These are phyloP conservation scores for Sugiyamaella sp. DNA, from an alignment of 1,139 yeast species.

Conservation along the genomic window DNA sequence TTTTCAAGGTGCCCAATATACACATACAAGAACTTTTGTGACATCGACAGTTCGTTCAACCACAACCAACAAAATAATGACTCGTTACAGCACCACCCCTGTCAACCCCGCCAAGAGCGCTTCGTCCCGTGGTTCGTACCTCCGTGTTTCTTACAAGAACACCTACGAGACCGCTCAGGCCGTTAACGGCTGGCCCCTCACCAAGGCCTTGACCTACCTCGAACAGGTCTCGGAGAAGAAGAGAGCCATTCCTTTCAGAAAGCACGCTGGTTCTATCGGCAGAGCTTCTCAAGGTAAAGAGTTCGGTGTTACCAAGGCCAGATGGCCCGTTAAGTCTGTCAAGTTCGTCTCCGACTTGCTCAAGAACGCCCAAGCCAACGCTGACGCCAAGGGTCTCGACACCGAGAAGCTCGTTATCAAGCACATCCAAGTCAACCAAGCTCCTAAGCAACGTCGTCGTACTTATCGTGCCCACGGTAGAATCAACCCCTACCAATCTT, in stretches of 20 bases:
- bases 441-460: conserved; percentile 99
- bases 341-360: conserved; percentile 92
- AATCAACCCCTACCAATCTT: conserved; percentile 97
- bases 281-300: conserved; percentile 99
- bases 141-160: conserved; percentile 99
- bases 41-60: conserved; percentile 17
- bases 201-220: conserved; percentile 94
- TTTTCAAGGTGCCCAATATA: conserved; percentile 5
- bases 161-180: conserved; percentile 99
- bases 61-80: conserved; percentile 48
- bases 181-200: conserved; percentile 95
- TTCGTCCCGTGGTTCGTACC: conserved; percentile 98
- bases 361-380: conserved; percentile 98
- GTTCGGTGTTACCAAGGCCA: conserved; percentile 99
- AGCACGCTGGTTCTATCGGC: conserved; percentile 95
- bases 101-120: conserved; percentile 99
- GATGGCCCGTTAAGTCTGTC: conserved; percentile 99
- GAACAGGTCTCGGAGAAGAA: conserved; percentile 96
- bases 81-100: conserved; percentile 98
- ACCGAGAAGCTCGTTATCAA: conserved; percentile 89
- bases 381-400: conserved; percentile 99
- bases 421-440: conserved; percentile 99
- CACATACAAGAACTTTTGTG: conserved; percentile 11
- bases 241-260: conserved; percentile 99
- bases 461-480: conserved; percentile 99